A percentile compares a stretch with the other conserved stretches of the same genome.
These are phyloP conservation scores for Dictyophora rubrovolvata DNA, from an alignment of 768 basidiomycete genomes.

Conservation along the genomic window DNA sequence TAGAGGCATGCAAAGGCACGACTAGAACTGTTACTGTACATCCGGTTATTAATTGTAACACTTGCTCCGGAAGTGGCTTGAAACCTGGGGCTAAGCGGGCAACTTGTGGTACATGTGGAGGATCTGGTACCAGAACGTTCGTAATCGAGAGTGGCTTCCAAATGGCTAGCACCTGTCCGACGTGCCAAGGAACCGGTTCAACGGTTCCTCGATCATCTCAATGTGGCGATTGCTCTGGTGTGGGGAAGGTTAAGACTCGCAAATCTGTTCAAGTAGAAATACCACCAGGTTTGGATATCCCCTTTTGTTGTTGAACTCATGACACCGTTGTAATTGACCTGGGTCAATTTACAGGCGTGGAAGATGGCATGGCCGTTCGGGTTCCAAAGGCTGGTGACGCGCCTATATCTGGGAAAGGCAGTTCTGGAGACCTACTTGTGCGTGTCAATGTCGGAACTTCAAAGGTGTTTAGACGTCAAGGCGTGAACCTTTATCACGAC, in stretches of 20 bases:
- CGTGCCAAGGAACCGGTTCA: slow-evolving; percentile 74
- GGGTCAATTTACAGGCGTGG: slow-evolving; percentile 50
- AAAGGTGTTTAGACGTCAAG: slow-evolving; percentile 81
- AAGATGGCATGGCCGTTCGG: slow-evolving; percentile 89
- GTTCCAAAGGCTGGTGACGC: slow-evolving; percentile 77
- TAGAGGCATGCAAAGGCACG: slow-evolving; percentile 92
- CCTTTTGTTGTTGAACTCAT: background rate
- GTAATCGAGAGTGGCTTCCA: slow-evolving; percentile 91
- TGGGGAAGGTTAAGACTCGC: slow-evolving; percentile 77
- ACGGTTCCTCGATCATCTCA: slow-evolving; percentile 67
- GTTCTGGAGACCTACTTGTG: slow-evolving; percentile 76
- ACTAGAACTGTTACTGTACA: slow-evolving; percentile 63
- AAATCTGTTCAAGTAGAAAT: slow-evolving; percentile 74
- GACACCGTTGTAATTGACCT: background rate
- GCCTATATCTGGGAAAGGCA: slow-evolving; percentile 68
- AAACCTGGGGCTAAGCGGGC: slow-evolving; percentile 77
- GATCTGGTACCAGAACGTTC: slow-evolving; percentile 81
- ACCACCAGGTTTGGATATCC: slow-evolving; percentile 61
- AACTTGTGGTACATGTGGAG: slow-evolving; percentile 72
- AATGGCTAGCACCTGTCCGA: slow-evolving; percentile 84
- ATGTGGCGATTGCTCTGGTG: slow-evolving; percentile 74
- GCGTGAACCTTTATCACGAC: slow-evolving; percentile 82
- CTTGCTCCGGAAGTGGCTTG: slow-evolving; percentile 81
- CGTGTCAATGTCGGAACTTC: slow-evolving; percentile 78
- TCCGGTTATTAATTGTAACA: slow-evolving; percentile 72